Conservation (phyloP, 2,329 filamentous ascomycete genomes). For the Fusarium avenaceum region DNA sequence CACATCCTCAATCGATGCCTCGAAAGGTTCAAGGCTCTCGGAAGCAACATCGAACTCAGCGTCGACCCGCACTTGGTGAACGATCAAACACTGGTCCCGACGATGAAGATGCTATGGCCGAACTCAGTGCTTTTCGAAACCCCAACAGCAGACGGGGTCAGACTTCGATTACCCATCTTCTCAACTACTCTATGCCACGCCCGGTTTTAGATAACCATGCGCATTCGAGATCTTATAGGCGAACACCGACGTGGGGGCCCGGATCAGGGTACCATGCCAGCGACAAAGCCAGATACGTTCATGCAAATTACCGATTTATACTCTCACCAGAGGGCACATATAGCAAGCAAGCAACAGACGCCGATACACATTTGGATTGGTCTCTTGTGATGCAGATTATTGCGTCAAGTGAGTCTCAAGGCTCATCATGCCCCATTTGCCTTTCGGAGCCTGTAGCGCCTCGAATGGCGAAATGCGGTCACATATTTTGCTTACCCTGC, state of each 20-base stretch:
- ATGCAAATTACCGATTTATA: constrained; percentile 98
- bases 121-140: constrained; percentile 74
- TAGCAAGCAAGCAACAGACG: constrained; percentile 82
- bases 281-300: constrained; percentile 91
- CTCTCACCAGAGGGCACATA: constrained; percentile 88
- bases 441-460: constrained; percentile 92
- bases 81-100: constrained; percentile 61
- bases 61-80: constrained; percentile 69
- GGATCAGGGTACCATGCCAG: constrained; percentile 90
- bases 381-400: constrained; percentile 90
- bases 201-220: constrained; percentile 71
- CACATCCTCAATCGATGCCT: constrained; percentile 60
- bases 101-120: constrained; percentile 89
- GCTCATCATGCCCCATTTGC: constrained; percentile 92
- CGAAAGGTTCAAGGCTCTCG: constrained; percentile 82
- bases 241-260: constrained; percentile 84
- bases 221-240: constrained; percentile 70
- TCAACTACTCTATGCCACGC: constrained; percentile 88
- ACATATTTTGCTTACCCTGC: constrained; percentile 96
- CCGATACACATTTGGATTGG: constrained; percentile 93
- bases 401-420: constrained; percentile 89
- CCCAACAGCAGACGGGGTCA: constrained; percentile 84
- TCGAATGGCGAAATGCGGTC: constrained; percentile 96
- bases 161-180: constrained; percentile 95
- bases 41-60: constrained; percentile 87